Conservation (phyloP, 2,329 filamentous ascomycete species). For the Ilyonectria mors-panacis region DNA sequence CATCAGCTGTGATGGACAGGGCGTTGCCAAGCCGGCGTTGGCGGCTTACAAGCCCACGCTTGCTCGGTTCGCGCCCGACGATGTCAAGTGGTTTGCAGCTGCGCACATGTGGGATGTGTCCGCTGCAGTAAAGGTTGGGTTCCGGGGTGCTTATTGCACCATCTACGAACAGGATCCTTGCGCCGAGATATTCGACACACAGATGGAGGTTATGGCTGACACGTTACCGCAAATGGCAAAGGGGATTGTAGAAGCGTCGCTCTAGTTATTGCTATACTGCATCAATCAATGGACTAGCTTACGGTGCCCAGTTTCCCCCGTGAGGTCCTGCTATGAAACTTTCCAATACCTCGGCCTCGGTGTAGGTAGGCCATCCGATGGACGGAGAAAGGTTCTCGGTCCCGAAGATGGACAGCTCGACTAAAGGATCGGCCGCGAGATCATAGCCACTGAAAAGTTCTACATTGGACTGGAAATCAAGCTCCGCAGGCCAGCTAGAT, state of each 20-base stretch:
- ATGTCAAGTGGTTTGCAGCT: conserved; percentile 13
- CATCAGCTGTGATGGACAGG: conserved; percentile 9
- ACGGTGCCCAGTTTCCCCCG: not conserved
- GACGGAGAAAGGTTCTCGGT: not conserved
- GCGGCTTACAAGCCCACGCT: conserved; percentile 3
- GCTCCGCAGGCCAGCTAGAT: not conserved
- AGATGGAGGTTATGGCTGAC: conserved; percentile 1
- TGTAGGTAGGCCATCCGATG: not conserved
- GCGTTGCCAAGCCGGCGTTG: conserved; percentile 6
- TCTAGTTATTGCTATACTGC: not conserved
- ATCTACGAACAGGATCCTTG: conserved; percentile 1
- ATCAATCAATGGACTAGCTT: not conserved
- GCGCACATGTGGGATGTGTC: conserved; percentile 20
- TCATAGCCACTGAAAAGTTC: not conserved
- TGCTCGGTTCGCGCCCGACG: conserved; percentile 2
- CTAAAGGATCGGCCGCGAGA: not conserved
- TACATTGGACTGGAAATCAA: not conserved
- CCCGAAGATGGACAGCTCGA: not conserved
- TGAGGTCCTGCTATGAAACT: conserved; percentile 1
- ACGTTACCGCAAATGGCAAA: not conserved
- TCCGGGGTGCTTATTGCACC: conserved; percentile 1
- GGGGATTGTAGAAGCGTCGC: not conserved
- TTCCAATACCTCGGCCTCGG: not conserved
- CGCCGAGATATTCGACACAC: conserved; percentile 4
- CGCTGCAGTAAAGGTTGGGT: not conserved